Percentiles rank a stretch among this genome's conserved stretches.
These are phyloP conservation scores for Collybia mongolica DNA, from an alignment of 768 basidiomycete species.

Conservation along the genomic window DNA sequence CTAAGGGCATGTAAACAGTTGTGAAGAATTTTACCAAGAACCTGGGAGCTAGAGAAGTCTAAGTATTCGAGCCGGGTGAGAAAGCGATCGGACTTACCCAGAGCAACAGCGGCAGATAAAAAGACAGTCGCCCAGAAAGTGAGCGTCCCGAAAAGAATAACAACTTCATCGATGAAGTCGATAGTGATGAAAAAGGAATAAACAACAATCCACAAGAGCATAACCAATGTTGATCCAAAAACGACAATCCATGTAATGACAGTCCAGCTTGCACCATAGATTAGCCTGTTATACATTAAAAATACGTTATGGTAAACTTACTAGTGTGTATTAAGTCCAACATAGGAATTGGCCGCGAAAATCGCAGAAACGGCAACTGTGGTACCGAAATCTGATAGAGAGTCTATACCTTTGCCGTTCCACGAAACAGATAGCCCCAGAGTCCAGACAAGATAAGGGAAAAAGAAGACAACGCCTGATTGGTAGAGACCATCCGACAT, in stretches of 20 bases:
- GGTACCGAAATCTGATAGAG: conserved; percentile 86
- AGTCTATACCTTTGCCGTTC: conserved; percentile 79
- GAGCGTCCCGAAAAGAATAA: conserved; percentile 72
- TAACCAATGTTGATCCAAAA: conserved; percentile 75
- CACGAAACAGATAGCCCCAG: conserved; percentile 65
- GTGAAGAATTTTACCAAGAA: conserved; percentile 75
- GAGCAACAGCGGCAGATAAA: conserved; percentile 64
- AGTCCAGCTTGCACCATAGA: conserved; percentile 57
- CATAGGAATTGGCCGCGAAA: conserved; percentile 84
- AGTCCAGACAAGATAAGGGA: conserved; percentile 78
- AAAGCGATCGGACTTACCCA: conserved; percentile 48
- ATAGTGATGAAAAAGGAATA: conserved; percentile 79
- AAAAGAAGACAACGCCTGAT: conserved; percentile 81
- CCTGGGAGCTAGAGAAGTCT: conserved; percentile 59
- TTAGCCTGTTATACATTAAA: background rate
- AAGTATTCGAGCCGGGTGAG: too few relatives aligned
- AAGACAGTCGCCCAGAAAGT: conserved; percentile 84
- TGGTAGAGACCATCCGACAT: conserved; percentile 96
- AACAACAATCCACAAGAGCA: conserved; percentile 85
- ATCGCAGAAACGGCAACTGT: conserved; percentile 88
- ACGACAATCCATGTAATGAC: conserved; percentile 82
- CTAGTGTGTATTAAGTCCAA: conserved; percentile 89
- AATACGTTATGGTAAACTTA: conserved; percentile 42
- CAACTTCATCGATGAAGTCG: conserved; percentile 73
- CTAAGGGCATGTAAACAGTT: conserved; percentile 73